phyloP scores from a whole-genome alignment of 1,139 yeast genomes.

The Hyphopichia fennica region DNA sequence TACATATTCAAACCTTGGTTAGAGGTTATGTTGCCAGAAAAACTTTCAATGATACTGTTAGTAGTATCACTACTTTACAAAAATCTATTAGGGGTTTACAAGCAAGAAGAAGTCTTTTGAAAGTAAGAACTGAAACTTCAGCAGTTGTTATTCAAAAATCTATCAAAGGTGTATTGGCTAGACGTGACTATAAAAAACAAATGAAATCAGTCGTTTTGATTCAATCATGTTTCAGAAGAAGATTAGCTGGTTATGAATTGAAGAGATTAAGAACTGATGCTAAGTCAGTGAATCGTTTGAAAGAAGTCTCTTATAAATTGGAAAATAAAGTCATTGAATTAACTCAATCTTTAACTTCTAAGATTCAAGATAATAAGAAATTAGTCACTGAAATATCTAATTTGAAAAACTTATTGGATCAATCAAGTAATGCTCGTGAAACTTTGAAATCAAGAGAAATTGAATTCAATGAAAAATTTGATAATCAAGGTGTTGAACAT shows the following conservation, averaged over 20 bases:
- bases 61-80: conserved; percentile 63
- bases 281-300: conserved; percentile 83
- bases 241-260: conserved; percentile 67
- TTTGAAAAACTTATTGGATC: conserved; percentile 56
- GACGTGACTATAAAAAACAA: conserved; percentile 42
- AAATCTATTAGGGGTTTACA: conserved; percentile 65
- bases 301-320: conserved; percentile 87
- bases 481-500: conserved; percentile 48
- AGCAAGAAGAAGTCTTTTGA: conserved; percentile 50
- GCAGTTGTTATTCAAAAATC: conserved; percentile 71
- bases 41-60: conserved; percentile 41
- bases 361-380: conserved; percentile 77
- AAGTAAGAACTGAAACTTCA: conserved; percentile 56
- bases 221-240: conserved; percentile 79
- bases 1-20: conserved; percentile 66
- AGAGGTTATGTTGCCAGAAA: conserved; percentile 65
- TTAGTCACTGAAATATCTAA: conserved; percentile 61
- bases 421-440: conserved; percentile 58
- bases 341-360: conserved; percentile 77
- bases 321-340: conserved; percentile 96
- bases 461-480: conserved; percentile 51
- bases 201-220: conserved; percentile 61
- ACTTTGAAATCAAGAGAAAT: conserved; percentile 54
- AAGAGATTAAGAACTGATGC: conserved; percentile 74
- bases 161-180: conserved; percentile 58